phyloP scores from a whole-genome alignment of 1,139 yeast genomes.

The Blastobotrys niveus region DNA sequence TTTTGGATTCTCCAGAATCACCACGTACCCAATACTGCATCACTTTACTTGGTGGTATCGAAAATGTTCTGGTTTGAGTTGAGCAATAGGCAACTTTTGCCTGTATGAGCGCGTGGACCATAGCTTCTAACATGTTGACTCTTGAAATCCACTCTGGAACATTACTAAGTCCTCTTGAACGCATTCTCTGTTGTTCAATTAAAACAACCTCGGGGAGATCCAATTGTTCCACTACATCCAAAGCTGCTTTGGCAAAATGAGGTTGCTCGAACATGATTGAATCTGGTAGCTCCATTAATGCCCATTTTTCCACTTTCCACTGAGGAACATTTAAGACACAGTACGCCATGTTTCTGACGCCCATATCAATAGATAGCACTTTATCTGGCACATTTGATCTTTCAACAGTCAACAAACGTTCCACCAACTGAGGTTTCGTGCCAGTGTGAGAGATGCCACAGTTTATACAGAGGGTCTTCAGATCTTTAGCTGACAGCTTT shows the following conservation, averaged over 20 bases:
- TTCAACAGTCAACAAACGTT: conserved; percentile 11
- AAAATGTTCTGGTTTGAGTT: background rate
- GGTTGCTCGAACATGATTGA: conserved; percentile 30
- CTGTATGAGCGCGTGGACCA: conserved; percentile 39
- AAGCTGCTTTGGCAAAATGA: conserved; percentile 25
- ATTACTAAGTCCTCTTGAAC: conserved; percentile 43
- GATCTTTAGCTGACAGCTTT: background rate
- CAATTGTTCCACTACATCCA: conserved; percentile 19
- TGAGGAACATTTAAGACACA: conserved; percentile 25
- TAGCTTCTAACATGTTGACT: conserved; percentile 49
- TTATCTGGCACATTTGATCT: background rate
- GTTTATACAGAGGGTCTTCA: conserved; percentile 17
- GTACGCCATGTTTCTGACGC: conserved; percentile 41
- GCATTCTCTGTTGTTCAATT: conserved; percentile 51
- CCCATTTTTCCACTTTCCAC: background rate
- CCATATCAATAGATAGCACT: conserved; percentile 41
- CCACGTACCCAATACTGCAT: conserved; percentile 31
- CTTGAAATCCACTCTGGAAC: conserved; percentile 49
- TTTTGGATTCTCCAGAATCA: conserved; percentile 13
- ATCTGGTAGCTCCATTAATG: background rate
- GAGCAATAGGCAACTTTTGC: conserved; percentile 18
- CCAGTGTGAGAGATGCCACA: conserved; percentile 28
- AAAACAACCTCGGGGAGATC: conserved; percentile 39
- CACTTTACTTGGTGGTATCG: conserved; percentile 29
- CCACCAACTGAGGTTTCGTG: conserved; percentile 20